Conservation (phyloP, 495 filamentous ascomycete species). For the Xylaria grammica region DNA sequence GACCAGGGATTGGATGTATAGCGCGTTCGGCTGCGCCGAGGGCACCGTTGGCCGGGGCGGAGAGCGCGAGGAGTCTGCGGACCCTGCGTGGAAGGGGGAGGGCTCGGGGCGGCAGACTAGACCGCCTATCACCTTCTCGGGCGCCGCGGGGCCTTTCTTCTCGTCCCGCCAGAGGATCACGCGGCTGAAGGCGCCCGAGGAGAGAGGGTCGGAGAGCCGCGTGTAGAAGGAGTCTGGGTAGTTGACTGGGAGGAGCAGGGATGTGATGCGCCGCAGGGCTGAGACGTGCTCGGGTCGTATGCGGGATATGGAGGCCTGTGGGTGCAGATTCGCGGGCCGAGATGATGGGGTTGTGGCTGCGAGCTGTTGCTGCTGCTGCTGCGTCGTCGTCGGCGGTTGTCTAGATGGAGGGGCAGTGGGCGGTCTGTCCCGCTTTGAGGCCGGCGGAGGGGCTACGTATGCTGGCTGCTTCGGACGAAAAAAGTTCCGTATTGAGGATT, state of each 20-base stretch:
- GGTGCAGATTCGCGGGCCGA: constrained; percentile 40
- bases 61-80: constrained; percentile 25
- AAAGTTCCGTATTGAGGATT: constrained; percentile 59
- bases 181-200: constrained; percentile 73
- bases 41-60: constrained; percentile 14
- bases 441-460: constrained; percentile 47
- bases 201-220: constrained; percentile 69
- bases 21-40: constrained; percentile 42
- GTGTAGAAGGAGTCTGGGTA: constrained; percentile 90
- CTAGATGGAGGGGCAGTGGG: constrained; percentile 32
- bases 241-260: constrained; percentile 81
- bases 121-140: constrained; percentile 73
- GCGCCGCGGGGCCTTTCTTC: constrained; percentile 28
- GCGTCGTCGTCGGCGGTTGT: constrained; percentile 20
- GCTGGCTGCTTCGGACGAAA: constrained; percentile 46
- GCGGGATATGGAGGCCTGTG: constrained; percentile 61
- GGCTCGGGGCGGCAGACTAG: constrained; percentile 82
- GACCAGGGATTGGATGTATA: constrained; percentile 90
- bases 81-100: constrained; percentile 32
- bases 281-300: constrained; percentile 68
- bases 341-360: constrained; percentile 44
- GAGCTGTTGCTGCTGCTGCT: constrained; percentile 32
- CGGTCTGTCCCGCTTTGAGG: constrained; percentile 23
- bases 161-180: constrained; percentile 64
- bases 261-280: constrained; percentile 79